Evolutionary conservation across 2,329 filamentous ascomycete genomes (phyloP), one percentile per base, ranked within the genome.

Genomic region (Verticillium dahliae): DNA sequence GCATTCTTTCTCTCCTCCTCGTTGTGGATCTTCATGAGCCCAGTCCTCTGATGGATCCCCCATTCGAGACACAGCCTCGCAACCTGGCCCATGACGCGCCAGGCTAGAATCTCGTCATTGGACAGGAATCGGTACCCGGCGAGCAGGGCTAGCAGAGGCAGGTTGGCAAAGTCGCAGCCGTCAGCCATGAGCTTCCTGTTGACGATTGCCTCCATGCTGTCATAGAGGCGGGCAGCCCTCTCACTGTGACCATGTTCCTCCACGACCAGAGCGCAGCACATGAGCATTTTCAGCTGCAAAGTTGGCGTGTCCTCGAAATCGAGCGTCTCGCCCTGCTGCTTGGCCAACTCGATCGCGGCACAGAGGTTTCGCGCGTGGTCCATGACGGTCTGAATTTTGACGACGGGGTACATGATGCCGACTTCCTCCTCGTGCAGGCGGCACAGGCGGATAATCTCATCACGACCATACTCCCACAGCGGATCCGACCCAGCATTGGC

Each of bases 321-420:
- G 6, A 68, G 68, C 11, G 65, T 62, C 7, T 71, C 62, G 9
- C 72, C 72, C 35, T 71, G 72, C 56, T 72, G 75, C 54, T 74
- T 75, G 5, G 75, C 68, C 0, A 76, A 71, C 66, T 92, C 90
- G 70, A 95, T 86, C 72, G 91, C 95, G 0, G 84, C 80, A 61
- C 88, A 88, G 1, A 97, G 77, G 62, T 82, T 81, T 64, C 84
- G 87, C 6, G 88, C 87, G 71, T 96, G 90, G 6, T 80, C 78
- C 41, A 90, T 86, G 45, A 96, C 78, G 52, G 82, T 81, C 52
- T 90, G 85, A 39, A 96, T 89, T 67, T 91, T 85, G 56, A 96
- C 74, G 4, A 97, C 85, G 0, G 94, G 94, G 72, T 96, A 97
- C 91, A 97, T 96, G 69, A 94, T 85, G 54, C 91, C 91, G 69